Conservation (phyloP, 1,284 basidiomycete species). For the Puccinia hordei region DNA sequence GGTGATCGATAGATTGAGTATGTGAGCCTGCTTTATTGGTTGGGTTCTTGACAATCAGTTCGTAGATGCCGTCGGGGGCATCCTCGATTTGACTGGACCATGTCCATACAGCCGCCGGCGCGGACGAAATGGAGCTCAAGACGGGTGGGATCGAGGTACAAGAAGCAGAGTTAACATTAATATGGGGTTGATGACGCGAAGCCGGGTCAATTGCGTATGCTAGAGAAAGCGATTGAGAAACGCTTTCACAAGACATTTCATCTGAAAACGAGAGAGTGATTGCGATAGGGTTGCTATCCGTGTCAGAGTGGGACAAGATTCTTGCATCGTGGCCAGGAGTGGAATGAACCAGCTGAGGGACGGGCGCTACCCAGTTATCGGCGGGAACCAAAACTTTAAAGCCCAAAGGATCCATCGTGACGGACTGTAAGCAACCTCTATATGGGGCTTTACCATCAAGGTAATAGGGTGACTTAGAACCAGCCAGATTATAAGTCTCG, state of each 20-base stretch:
- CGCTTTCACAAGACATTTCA: constrained; percentile 71
- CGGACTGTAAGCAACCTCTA: constrained; percentile 69
- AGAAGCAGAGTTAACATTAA: constrained; percentile 69
- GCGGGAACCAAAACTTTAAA: constrained; percentile 78
- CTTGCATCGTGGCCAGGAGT: constrained; percentile 80
- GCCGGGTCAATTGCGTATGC: constrained; percentile 58
- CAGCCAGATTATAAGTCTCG: constrained; percentile 70
- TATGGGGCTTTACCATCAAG: constrained; percentile 67
- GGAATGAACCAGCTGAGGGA: constrained; percentile 75
- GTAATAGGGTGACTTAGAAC: constrained; percentile 68
- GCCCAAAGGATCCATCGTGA: constrained; percentile 73
- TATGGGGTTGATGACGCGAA: constrained; percentile 52
- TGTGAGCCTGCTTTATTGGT: constrained; percentile 62
- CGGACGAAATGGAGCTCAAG: constrained; percentile 61
- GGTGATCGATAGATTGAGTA: constrained; percentile 70
- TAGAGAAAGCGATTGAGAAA: constrained; percentile 68
- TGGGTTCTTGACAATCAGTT: constrained; percentile 70
- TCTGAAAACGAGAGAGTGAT: constrained; percentile 76
- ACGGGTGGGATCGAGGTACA: constrained; percentile 67
- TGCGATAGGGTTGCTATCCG: constrained; percentile 68
- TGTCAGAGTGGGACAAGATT: constrained; percentile 63
- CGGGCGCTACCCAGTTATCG: constrained; percentile 69
- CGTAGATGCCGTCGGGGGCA: constrained; percentile 76
- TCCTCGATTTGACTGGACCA: constrained; percentile 73
- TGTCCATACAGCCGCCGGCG: constrained; percentile 62